Evolutionary conservation across 192 early-diverging fungal species (phyloP), one percentile per base, ranked within the genome.

Genomic region (Linderina pennispora): DNA sequence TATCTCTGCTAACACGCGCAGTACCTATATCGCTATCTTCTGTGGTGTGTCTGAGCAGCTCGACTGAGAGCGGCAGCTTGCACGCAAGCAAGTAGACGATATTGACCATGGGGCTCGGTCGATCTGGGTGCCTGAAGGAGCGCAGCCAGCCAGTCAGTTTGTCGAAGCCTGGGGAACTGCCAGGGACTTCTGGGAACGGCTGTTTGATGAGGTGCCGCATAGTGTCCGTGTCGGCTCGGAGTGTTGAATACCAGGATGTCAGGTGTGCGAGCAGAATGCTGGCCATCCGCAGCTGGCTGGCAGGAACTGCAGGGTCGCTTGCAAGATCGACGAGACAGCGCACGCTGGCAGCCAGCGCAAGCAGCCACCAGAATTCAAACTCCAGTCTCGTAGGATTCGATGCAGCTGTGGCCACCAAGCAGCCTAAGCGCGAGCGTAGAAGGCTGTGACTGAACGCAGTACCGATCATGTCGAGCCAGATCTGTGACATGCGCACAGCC

Each of bases 381-480:
- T 20, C 14, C 17, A 23, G 37, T 61, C 53, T 10, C 16, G 25
- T 14, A n/a, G 32, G 23, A 3, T 33, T 25, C 11, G 28, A 22
- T 22, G 23, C 16, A 20, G 18, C 52, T n/a, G 36, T 38, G 21
- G 26, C 4, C 8, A 17, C 14, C 13, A 28, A 14, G 4, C 28
- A 22, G 3, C 50, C 40, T 1, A 53, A 20, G 39, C 52, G 44
- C 4, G 41, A 43, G 18, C 65, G 53, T 23, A 68, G 57, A n/a
- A 61, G 32, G 28, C 58, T 68, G 34, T 68, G 65, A 0, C 57
- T 37, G 15, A 49, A 53, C 23, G 57, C 35, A 15, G 32, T 39
- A 10, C 65, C 65, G 3, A 52, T 45, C 45, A 61, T 52, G 17
- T 68, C 65, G 5, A 61, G 58, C 65, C 65, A 68, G n/a, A 61